Evolutionary conservation across 169 alveolate genomes (phyloP), one percentile per base, ranked within the genome.

Genomic region (Plasmodium gonderi): DNA sequence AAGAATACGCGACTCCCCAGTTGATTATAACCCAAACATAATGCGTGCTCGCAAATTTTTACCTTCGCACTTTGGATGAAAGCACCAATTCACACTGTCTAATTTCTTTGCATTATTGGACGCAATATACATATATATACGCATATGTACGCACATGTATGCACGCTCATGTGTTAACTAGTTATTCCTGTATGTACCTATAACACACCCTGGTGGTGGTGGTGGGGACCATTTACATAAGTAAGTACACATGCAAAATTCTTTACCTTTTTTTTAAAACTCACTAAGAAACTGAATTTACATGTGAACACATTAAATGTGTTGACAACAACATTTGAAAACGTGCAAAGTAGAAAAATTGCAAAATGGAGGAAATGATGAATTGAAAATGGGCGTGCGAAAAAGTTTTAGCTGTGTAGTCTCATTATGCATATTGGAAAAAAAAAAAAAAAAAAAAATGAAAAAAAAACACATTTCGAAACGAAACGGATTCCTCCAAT

Each of bases 1-100:
- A 29, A 82, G 96, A 42, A 75, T 95, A 49, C 92, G 97, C 47
- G 97, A 95, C 75, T 95, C 97, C 3, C 96, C 97, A 6, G 79
- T 94, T 9, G 93, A 94, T 51, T 92, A 91, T 40, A 95, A 94
- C 64, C 97, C 97, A 44, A 95, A 95, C 77, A 95, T 93, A 29
- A 95, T 91, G 95, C 80, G 80, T 31, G 80, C 82, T 31, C 91
- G 97, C 44, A 81, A 89, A 26, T 78, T 79, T 26, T 91, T 94
- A 26, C 94, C 94, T 67, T 60, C 80, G 5, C 95, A 95, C 69
- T 95, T 95, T 47, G 97, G 95, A n/a, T n/a, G n/a, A n/a, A n/a
- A n/a, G n/a, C n/a, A n/a, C n/a, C n/a, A n/a, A n/a, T n/a, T n/a
- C n/a, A n/a, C n/a, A n/a, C n/a, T n/a, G n/a, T n/a, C n/a, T n/a